These are phyloP conservation scores for Cordyceps militaris DNA, from an alignment of 2,329 filamentous ascomycete genomes.

Conservation along the genomic window DNA sequence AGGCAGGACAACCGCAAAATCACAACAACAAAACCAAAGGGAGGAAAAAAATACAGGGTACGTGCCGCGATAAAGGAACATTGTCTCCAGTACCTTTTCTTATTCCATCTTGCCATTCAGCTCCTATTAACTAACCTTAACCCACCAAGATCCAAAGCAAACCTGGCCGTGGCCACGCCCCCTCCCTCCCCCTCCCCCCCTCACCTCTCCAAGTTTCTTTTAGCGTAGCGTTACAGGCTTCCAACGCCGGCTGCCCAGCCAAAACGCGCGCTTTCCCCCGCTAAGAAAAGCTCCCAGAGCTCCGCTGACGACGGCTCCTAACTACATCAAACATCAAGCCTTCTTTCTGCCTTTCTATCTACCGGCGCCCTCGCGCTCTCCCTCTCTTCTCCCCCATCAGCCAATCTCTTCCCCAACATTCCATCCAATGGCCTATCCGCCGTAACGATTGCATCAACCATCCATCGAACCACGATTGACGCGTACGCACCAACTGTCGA, in stretches of 20 bases:
- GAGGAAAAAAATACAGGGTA: neutral
- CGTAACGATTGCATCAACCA: neutral
- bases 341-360: neutral
- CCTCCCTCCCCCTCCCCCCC: too few relatives aligned
- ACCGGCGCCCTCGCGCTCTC: neutral
- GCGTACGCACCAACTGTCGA: neutral
- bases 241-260: too few relatives aligned
- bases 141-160: too few relatives aligned
- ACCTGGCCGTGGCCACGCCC: too few relatives aligned
- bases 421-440: neutral
- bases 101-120: too few relatives aligned
- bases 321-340: neutral
- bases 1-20: neutral
- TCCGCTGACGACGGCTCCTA: neutral
- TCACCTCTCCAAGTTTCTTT: too few relatives aligned
- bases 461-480: neutral
- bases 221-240: too few relatives aligned
- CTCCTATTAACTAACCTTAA: too few relatives aligned
- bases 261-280: too few relatives aligned
- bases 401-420: neutral
- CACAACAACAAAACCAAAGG: neutral
- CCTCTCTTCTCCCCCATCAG: neutral
- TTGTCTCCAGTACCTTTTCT: too few relatives aligned
- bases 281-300: neutral
- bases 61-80: too few relatives aligned